These are phyloP conservation scores for Hyphopichia buzzinii DNA, from an alignment of 1,139 yeast genomes.

Conservation along the genomic window DNA sequence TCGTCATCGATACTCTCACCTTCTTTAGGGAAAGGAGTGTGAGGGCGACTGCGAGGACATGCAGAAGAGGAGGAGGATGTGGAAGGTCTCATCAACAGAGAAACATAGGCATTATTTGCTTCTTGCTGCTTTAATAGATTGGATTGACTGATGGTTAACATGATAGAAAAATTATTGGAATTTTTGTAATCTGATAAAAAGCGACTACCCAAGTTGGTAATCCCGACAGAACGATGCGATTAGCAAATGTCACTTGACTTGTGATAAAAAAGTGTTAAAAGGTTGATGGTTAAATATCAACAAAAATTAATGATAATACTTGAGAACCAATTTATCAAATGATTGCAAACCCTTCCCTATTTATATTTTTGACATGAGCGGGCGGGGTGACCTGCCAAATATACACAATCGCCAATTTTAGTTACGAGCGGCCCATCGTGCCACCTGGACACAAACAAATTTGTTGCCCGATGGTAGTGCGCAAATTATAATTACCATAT, in stretches of 20 bases:
- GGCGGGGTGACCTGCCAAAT: not conserved
- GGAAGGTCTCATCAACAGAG: constrained; percentile 4
- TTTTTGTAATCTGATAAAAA: not conserved
- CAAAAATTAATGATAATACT: not conserved
- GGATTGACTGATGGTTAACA: constrained; percentile 3
- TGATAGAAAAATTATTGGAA: not conserved
- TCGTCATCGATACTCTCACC: constrained; percentile 7
- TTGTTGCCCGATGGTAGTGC: too few species aligned
- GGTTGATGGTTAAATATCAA: not conserved
- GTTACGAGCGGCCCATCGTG: constrained; percentile 3
- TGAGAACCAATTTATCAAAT: not conserved
- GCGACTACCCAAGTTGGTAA: too few species aligned
- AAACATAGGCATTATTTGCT: constrained; percentile 2
- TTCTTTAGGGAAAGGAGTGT: constrained; percentile 1
- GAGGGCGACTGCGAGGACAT: constrained; percentile 1
- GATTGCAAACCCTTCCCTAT: not conserved
- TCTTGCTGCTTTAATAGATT: not conserved
- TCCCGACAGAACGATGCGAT: too few species aligned
- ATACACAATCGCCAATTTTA: not conserved
- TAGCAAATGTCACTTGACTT: constrained; percentile 5
- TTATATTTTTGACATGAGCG: not conserved
- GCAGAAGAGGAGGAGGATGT: constrained; percentile 1
- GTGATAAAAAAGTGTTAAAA: not conserved
- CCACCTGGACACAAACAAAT: too few species aligned
- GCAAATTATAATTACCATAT: too few species aligned